Percentiles rank a stretch among this genome's conserved stretches.
phyloP scores from a whole-genome alignment of 116 monocot genomes.

The Zostera marina region DNA sequence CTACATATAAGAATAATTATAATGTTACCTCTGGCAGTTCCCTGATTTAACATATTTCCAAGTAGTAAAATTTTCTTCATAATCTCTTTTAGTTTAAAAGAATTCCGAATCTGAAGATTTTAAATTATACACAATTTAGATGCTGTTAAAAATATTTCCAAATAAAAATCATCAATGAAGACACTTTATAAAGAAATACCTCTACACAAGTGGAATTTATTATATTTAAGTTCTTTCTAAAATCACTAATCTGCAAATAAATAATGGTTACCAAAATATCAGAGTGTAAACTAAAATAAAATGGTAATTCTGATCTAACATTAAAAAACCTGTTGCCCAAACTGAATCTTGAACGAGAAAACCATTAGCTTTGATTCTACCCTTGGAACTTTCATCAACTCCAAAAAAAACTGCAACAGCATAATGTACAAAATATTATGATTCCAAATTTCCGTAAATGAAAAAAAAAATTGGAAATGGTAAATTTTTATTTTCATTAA shows the following conservation, averaged over 20 bases:
- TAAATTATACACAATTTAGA: neutral
- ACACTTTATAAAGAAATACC: constrained; percentile 23
- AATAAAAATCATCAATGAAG: neutral
- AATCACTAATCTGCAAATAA: constrained; percentile 48
- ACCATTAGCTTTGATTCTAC: constrained; percentile 87
- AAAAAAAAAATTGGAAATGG: too few species aligned
- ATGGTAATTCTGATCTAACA: neutral
- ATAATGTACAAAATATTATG: constrained; percentile 1
- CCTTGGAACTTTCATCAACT: constrained; percentile 95
- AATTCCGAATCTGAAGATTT: constrained; percentile 48
- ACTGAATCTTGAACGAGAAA: constrained; percentile 92
- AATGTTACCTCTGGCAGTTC: constrained; percentile 86
- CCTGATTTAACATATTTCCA: constrained; percentile 94
- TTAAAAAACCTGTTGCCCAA: constrained; percentile 51
- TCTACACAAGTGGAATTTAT: constrained; percentile 66
- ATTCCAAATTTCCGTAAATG: too few species aligned
- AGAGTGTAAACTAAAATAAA: neutral
- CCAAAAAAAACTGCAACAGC: constrained; percentile 66
- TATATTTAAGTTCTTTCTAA: constrained; percentile 49
- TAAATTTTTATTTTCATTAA: too few species aligned
- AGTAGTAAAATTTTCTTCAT: constrained; percentile 92
- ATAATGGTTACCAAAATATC: neutral
- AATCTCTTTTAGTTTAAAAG: constrained; percentile 85
- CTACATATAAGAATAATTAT: neutral
- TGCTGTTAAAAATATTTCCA: neutral